phyloP scores from a whole-genome alignment of 2,329 filamentous ascomycete genomes.

The Talaromyces islandicus region DNA sequence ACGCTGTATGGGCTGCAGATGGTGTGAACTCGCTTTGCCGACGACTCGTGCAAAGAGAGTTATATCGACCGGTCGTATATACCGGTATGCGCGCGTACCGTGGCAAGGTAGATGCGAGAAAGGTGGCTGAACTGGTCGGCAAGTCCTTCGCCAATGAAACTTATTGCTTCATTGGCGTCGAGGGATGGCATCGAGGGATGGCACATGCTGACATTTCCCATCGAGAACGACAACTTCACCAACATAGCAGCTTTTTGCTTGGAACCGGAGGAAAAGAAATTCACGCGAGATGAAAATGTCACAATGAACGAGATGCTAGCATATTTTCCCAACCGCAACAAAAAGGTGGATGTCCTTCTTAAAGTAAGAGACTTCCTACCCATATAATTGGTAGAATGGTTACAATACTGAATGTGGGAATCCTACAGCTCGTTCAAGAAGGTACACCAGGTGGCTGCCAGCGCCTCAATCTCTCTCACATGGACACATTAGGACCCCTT shows the following conservation, averaged over 20 bases:
- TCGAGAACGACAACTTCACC: constrained; percentile 1
- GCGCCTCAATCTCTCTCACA: neutral
- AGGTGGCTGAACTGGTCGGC: constrained; percentile 2
- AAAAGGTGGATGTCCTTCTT: constrained; percentile 1
- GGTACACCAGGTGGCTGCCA: too few species aligned
- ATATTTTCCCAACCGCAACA: constrained; percentile 1
- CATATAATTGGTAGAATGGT: too few species aligned
- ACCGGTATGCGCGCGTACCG: constrained; percentile 5
- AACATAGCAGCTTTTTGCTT: constrained; percentile 7
- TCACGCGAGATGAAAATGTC: constrained; percentile 7
- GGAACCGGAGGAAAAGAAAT: constrained; percentile 3
- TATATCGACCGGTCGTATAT: constrained; percentile 1
- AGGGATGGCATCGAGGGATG: constrained; percentile 7
- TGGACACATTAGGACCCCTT: neutral
- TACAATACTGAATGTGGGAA: too few species aligned
- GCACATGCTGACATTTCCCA: constrained; percentile 7
- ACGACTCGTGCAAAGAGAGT: constrained; percentile 2
- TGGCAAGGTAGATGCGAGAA: constrained; percentile 3
- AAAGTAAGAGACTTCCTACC: neutral
- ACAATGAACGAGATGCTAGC: constrained; percentile 4
- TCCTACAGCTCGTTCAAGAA: too few species aligned
- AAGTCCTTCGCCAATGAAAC: constrained; percentile 2
- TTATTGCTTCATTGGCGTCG: constrained; percentile 7
- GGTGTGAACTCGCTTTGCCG: constrained; percentile 6
- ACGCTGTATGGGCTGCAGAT: constrained; percentile 8